phyloP scores from a whole-genome alignment of 1,139 yeast genomes.

The Kurtzmaniella quercitrusa region DNA sequence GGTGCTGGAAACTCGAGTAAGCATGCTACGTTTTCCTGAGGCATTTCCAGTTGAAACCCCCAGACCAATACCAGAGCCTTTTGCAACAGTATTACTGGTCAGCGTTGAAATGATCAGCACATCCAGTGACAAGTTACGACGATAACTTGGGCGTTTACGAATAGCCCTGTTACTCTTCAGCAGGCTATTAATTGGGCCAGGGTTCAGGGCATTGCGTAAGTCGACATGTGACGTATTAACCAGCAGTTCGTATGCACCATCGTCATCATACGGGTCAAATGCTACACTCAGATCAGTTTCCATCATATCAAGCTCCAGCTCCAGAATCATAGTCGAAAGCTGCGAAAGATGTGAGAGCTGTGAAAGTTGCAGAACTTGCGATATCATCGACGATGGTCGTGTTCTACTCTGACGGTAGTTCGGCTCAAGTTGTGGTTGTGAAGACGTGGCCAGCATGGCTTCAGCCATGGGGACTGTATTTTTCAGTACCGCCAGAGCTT shows the following conservation, averaged over 20 bases:
- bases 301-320: slow-evolving; percentile 39
- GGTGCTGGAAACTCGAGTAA: slow-evolving; percentile 32
- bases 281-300: slow-evolving; percentile 41
- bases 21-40: slow-evolving; percentile 15
- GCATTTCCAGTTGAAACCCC: slow-evolving; percentile 1
- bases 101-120: slow-evolving; percentile 33
- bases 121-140: slow-evolving; percentile 35
- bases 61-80: neutral
- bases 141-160: slow-evolving; percentile 30
- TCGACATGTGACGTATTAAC: slow-evolving; percentile 22
- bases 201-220: slow-evolving; percentile 5
- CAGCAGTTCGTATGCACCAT: slow-evolving; percentile 30
- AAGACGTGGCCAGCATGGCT: neutral
- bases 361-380: slow-evolving; percentile 49
- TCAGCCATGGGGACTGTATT: neutral
- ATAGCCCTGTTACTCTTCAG: slow-evolving; percentile 3
- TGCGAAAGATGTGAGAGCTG: slow-evolving; percentile 50
- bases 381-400: slow-evolving; percentile 64
- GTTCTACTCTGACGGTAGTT: slow-evolving; percentile 17
- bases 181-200: slow-evolving; percentile 5
- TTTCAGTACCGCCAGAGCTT: neutral
- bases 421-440: neutral
- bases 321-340: slow-evolving; percentile 48
- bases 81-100: slow-evolving; percentile 21
- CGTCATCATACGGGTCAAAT: slow-evolving; percentile 38